These are phyloP conservation scores for Puccinia hordei DNA, from an alignment of 1,284 basidiomycete species.

Conservation along the genomic window DNA sequence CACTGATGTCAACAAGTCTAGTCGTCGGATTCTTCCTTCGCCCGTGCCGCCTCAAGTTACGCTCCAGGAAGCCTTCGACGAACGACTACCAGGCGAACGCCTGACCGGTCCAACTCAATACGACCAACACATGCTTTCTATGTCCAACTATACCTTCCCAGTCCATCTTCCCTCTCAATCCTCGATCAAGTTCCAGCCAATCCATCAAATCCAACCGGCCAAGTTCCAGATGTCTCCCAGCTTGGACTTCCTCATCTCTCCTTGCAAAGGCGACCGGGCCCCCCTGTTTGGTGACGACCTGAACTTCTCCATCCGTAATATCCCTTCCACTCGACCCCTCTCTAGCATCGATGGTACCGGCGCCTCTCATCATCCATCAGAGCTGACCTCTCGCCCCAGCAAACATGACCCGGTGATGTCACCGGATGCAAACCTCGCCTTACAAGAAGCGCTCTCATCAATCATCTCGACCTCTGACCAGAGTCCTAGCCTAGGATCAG, in stretches of 20 bases:
- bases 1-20: neutral
- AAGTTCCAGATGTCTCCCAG: conserved; percentile 34
- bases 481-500: conserved; percentile 11
- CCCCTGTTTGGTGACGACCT: conserved; percentile 44
- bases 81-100: conserved; percentile 39
- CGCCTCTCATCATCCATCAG: neutral
- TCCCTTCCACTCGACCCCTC: neutral
- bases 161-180: conserved; percentile 5
- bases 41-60: conserved; percentile 45
- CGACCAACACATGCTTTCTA: conserved; percentile 14
- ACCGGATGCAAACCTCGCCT: conserved; percentile 27
- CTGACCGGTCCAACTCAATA: conserved; percentile 36
- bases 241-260: conserved; percentile 44
- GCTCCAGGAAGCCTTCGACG: conserved; percentile 42
- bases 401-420: conserved; percentile 28
- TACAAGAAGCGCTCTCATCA: conserved; percentile 48
- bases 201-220: neutral
- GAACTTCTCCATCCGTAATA: conserved; percentile 9
- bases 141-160: conserved; percentile 21
- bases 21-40: neutral
- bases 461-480: conserved; percentile 45
- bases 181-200: neutral
- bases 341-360: neutral
- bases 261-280: conserved; percentile 31
- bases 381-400: neutral